Evolutionary conservation across 192 early-diverging fungal species (phyloP).

Genomic region (Podila minutissima): DNA sequence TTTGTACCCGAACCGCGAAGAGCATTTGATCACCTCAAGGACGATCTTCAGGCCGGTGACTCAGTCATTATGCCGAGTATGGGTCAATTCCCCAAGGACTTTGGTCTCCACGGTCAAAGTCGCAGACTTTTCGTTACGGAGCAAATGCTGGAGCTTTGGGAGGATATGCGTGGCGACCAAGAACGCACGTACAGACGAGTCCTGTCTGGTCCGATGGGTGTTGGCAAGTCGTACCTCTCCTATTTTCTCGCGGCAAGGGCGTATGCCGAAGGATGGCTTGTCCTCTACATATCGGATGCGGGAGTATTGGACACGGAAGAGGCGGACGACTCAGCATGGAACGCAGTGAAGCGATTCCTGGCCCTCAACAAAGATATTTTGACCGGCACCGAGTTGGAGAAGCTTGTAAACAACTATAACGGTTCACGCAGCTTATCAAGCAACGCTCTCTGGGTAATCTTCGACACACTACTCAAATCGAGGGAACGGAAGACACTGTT

Average conservation of each 20-base stretch:
- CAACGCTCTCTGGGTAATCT: conserved; percentile 1
- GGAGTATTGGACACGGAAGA: not conserved
- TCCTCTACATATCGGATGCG: conserved; percentile 47
- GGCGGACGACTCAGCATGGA: not conserved
- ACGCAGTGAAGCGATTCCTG: conserved; percentile 13
- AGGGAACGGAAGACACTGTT: conserved; percentile 19
- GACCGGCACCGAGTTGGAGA: conserved; percentile 25
- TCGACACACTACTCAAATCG: conserved; percentile 1
- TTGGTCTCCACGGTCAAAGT: too few species aligned
- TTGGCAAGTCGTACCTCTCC: conserved; percentile 5
- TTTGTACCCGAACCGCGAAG: conserved; percentile 11
- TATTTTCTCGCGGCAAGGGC: conserved; percentile 36
- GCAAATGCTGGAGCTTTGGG: conserved; percentile 4
- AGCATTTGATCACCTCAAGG: conserved; percentile 18
- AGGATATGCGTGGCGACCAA: conserved; percentile 14
- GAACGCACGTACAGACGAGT: conserved; percentile 21
- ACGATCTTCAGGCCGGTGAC: conserved; percentile 13
- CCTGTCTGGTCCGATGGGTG: conserved; percentile 31
- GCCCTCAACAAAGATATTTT: conserved; percentile 50
- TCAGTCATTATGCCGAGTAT: not conserved
- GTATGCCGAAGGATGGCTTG: conserved; percentile 31
- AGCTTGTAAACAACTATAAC: conserved; percentile 20
- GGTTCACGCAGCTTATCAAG: too few species aligned
- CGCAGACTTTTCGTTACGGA: conserved; percentile 16
- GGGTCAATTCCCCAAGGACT: too few species aligned